These are phyloP conservation scores for Aotearoamyces nothofagi DNA, from an alignment of 2,329 filamentous ascomycete genomes.

Conservation along the genomic window DNA sequence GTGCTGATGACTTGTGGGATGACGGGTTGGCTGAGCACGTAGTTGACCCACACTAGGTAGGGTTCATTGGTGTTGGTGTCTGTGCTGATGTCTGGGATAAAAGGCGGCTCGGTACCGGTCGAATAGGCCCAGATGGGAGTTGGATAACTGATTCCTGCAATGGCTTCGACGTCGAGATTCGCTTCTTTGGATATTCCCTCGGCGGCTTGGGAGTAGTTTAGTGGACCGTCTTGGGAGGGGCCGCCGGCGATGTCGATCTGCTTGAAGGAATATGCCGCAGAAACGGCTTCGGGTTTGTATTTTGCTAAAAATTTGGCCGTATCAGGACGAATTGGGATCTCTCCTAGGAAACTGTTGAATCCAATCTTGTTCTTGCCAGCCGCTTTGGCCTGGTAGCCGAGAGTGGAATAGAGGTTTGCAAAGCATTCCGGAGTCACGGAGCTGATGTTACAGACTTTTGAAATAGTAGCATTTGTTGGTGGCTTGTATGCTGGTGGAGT, in stretches of 20 bases:
- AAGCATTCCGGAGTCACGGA: conserved; percentile 18
- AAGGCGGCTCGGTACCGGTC: conserved; percentile 34
- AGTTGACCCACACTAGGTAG: conserved; percentile 44
- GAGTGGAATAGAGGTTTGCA: conserved; percentile 16
- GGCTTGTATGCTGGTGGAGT: conserved; percentile 1
- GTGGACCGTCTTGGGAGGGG: too few relatives aligned
- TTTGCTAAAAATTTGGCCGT: too few relatives aligned
- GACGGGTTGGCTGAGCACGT: conserved; percentile 32
- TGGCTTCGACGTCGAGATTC: conserved; percentile 38
- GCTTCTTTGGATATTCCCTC: too few relatives aligned
- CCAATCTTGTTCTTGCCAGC: too few relatives aligned
- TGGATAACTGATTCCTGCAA: conserved; percentile 34
- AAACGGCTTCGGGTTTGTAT: too few relatives aligned
- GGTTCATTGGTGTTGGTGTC: conserved; percentile 46
- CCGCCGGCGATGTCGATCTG: too few relatives aligned
- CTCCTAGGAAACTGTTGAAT: too few relatives aligned
- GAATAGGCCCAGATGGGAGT: conserved; percentile 22
- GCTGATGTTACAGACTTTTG: conserved; percentile 14
- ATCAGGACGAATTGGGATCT: too few relatives aligned
- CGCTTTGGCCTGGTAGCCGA: too few relatives aligned
- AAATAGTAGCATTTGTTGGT: conserved; percentile 4
- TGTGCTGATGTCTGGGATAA: conserved; percentile 27
- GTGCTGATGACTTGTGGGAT: conserved; percentile 47
- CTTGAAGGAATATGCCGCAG: too few relatives aligned
- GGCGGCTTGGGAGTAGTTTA: too few relatives aligned